Conservation (phyloP, 345 rosid genomes). For the Murraya paniculata region DNA sequence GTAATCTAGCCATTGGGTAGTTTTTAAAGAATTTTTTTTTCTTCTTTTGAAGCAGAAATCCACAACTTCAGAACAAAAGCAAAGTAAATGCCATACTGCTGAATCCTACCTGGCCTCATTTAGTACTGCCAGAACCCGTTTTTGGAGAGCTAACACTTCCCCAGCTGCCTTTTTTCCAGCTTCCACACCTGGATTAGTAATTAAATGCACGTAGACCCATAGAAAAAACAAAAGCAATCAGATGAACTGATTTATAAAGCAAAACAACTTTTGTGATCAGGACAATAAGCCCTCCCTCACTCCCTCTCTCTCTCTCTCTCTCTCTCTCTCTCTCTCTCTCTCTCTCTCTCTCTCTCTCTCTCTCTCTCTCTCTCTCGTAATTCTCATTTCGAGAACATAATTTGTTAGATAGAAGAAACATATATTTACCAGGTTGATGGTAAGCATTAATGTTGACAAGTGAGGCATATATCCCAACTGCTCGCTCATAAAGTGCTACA, state of each 20-base stretch:
- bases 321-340: background rate
- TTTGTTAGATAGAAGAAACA: slow-evolving; percentile 12
- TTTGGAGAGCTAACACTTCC: slow-evolving; percentile 92
- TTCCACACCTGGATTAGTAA: slow-evolving; percentile 70
- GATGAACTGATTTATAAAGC: background rate
- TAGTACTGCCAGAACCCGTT: slow-evolving; percentile 86
- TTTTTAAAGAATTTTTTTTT: background rate
- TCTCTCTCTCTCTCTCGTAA: background rate
- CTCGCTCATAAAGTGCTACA: slow-evolving; percentile 93
- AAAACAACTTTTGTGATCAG: background rate
- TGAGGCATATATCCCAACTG: slow-evolving; percentile 90
- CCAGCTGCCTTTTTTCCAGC: slow-evolving; percentile 99
- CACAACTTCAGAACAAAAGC: slow-evolving; percentile 6
- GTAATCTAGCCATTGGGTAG: background rate
- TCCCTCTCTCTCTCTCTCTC: background rate
- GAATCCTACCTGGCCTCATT: slow-evolving; percentile 81
- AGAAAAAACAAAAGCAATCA: background rate
- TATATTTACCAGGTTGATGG: slow-evolving; percentile 82
- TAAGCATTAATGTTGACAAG: slow-evolving; percentile 89
- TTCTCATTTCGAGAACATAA: slow-evolving; percentile 5
- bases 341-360: background rate
- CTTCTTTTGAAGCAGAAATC: background rate
- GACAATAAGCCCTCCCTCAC: background rate
- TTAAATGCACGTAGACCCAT: slow-evolving; percentile 8
- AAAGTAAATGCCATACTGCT: background rate